These are phyloP conservation scores for Diutina ranongensis DNA, from an alignment of 1,139 yeast genomes.

Conservation along the genomic window DNA sequence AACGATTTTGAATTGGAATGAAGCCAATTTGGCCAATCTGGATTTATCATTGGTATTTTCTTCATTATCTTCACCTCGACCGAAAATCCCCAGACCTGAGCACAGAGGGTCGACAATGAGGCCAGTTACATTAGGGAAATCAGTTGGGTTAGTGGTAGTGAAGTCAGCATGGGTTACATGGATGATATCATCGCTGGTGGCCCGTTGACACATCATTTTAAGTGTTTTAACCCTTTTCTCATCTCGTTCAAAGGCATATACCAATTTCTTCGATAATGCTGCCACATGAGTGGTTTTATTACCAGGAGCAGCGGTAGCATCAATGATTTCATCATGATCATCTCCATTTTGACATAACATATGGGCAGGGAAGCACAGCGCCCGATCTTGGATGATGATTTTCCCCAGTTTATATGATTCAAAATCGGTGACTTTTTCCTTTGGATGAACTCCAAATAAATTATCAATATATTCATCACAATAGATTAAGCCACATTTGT, in stretches of 20 bases:
- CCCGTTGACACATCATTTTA: conserved; percentile 65
- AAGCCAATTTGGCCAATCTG: conserved; percentile 62
- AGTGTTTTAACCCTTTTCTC: conserved; percentile 58
- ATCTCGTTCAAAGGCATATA: conserved; percentile 85
- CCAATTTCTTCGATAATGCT: conserved; percentile 34
- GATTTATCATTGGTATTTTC: conserved; percentile 31
- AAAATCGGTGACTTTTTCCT: conserved; percentile 51
- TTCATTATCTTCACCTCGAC: conserved; percentile 45
- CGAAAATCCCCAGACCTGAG: conserved; percentile 95
- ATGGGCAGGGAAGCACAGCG: conserved; percentile 92
- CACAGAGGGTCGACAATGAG: conserved; percentile 93
- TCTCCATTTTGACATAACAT: conserved; percentile 46
- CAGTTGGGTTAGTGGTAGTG: conserved; percentile 52
- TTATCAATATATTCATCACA: conserved; percentile 62
- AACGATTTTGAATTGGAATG: conserved; percentile 78
- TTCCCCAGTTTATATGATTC: conserved; percentile 64
- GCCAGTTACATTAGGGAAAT: conserved; percentile 60
- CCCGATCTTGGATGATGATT: conserved; percentile 87
- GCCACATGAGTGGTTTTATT: conserved; percentile 94
- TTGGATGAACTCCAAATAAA: conserved; percentile 73
- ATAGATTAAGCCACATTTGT: conserved; percentile 45
- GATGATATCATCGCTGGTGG: conserved; percentile 48
- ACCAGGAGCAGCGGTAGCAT: conserved; percentile 98
- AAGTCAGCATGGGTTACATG: conserved; percentile 77
- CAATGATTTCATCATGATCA: conserved; percentile 52